Percentiles rank a stretch among this genome's conserved stretches.
Conservation (phyloP, 2,329 filamentous ascomycete species). For the Chrysoporthe puriensis region DNA sequence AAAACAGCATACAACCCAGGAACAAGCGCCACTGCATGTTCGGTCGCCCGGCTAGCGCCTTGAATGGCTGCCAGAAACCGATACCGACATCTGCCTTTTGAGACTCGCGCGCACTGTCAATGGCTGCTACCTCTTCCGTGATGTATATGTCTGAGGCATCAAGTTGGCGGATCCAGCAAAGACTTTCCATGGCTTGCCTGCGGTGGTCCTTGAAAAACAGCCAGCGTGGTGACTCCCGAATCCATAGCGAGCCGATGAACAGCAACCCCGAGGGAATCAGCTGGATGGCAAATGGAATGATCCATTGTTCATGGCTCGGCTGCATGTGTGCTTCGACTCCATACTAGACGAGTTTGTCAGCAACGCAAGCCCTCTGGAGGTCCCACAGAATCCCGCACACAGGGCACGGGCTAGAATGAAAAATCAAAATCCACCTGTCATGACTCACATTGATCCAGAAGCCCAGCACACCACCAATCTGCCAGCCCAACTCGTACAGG, state of each 20-base stretch:
- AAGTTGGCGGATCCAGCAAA: constrained; percentile 60
- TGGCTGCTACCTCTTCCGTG: constrained; percentile 63
- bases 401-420: background rate
- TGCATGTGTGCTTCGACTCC: constrained; percentile 33
- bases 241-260: constrained; percentile 50
- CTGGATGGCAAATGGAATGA: constrained; percentile 57
- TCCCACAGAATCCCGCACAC: constrained; percentile 4
- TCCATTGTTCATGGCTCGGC: constrained; percentile 45
- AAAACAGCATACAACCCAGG: constrained; percentile 66
- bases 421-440: constrained; percentile 37
- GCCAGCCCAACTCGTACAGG: constrained; percentile 26
- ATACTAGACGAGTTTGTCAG: constrained; percentile 19
- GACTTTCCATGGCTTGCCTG: constrained; percentile 52
- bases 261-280: constrained; percentile 58
- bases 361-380: constrained; percentile 16
- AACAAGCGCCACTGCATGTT: constrained; percentile 63
- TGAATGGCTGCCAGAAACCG: constrained; percentile 64
- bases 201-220: constrained; percentile 57
- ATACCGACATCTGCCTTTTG: constrained; percentile 57
- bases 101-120: constrained; percentile 53
- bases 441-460: constrained; percentile 51
- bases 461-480: constrained; percentile 54
- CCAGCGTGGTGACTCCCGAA: constrained; percentile 63
- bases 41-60: constrained; percentile 49
- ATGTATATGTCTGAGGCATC: constrained; percentile 58